Evolutionary conservation across 495 filamentous ascomycete species (phyloP), one percentile per base, ranked within the genome.

Genomic region (Halenospora varia): DNA sequence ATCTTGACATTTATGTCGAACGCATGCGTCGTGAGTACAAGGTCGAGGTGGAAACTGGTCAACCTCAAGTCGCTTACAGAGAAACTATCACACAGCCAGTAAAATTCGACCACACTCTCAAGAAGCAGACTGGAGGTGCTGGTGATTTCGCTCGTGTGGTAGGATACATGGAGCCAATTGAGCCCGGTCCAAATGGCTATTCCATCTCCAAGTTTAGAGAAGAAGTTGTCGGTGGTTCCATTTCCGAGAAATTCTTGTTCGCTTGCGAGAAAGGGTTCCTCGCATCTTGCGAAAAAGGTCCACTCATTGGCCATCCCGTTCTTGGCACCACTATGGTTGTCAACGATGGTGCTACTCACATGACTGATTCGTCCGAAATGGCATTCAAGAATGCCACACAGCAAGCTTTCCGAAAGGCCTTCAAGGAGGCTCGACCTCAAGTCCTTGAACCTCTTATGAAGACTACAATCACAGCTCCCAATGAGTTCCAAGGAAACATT

Each of bases 361-460:
- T 96, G 76, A 97, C 94, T 15, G 95, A 99, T 75, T 97, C 94
- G 2, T 93, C 88, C 42, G 95, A 99, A 81, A 92, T 90, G 82
- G 85, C 95, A n/a, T 99, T 99, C 87, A 96, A 90, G 72, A 90
- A 83, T 57, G 92, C 95, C 23, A 96, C 94, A 25, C 89, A 95
- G 76, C 90, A 96, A 77, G 95, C 95, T 11, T 97, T 97, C 87
- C 87, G 89, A 62, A 96, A 97, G 76, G 88, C 90, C 11, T 99
- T 99, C 77, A 75, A 76, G 48, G 81, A 86, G 8, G 91, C 84
- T 9, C 77, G 82, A 55, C 92, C 92, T 4, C 74, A 85, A 58
- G 84, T 99, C 13, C 82, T 99, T 10, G 95, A 99, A 73, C 95
- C 95, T 20, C 73, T 99, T 55, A 99, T 99, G 95, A 97, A 96